Evolutionary conservation across 768 basidiomycete species (phyloP).

Genomic region (Rhodocollybia butyracea): DNA sequence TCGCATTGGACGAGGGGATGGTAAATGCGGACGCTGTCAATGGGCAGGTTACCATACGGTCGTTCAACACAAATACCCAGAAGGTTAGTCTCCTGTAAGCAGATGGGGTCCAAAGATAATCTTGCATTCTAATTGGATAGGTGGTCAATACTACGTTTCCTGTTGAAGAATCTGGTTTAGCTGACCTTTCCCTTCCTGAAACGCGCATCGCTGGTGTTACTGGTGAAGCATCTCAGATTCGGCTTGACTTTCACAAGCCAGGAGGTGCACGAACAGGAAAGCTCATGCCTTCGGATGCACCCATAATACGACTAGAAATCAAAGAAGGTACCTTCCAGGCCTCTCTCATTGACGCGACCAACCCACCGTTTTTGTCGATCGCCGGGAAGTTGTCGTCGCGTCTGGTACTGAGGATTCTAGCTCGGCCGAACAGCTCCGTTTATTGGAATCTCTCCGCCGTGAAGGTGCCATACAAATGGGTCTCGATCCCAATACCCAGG

Average conservation of each 20-base stretch:
- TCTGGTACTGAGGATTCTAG: background rate
- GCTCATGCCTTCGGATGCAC: conserved; percentile 59
- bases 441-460: conserved; percentile 54
- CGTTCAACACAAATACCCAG: conserved; percentile 71
- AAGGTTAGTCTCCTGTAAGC: too few relatives aligned
- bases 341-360: conserved; percentile 71
- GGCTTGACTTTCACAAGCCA: conserved; percentile 64
- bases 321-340: conserved; percentile 20
- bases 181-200: conserved; percentile 49
- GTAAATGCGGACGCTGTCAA: conserved; percentile 2
- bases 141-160: conserved; percentile 71
- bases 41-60: conserved; percentile 43
- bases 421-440: conserved; percentile 4
- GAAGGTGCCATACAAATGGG: conserved; percentile 59
- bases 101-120: too few relatives aligned
- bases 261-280: conserved; percentile 69
- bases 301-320: conserved; percentile 43
- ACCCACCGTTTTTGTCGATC: conserved; percentile 67
- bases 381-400: conserved; percentile 32
- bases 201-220: conserved; percentile 65
- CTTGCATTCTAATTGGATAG: too few relatives aligned
- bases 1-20: conserved; percentile 65
- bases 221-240: conserved; percentile 60
- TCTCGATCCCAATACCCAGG: conserved; percentile 57
- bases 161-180: conserved; percentile 32